Evolutionary conservation across 2,329 filamentous ascomycete genomes (phyloP), one percentile per base, ranked within the genome.

Genomic region (Leptographium galeiforme): DNA sequence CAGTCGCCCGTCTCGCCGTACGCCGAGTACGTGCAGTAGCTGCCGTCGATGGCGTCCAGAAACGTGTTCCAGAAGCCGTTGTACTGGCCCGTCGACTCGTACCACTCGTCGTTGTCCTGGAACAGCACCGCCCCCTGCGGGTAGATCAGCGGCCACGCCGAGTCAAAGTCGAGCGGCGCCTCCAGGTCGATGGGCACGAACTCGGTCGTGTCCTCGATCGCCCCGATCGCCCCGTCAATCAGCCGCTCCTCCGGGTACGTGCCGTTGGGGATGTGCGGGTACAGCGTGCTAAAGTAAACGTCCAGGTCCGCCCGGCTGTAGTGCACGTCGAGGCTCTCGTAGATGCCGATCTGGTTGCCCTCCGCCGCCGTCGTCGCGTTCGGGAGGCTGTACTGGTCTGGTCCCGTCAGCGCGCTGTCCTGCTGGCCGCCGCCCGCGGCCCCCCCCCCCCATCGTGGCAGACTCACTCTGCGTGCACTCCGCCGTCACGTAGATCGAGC

Each of bases 11-110:
- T 73, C 56, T 72, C 68, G 48, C 70, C 70, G 46, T 66, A 75
- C 25, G 71, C 71, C 13, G 62, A 64, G 54, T 70, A 72, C 14
- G 66, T 70, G 65, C 74, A 76, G 61, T 76, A 76, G 47, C 69
- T 72, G 1, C 71, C 71, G 57, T 74, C 72, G 8, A 74, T 64
- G 41, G 72, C 72, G 54, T 74, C 72, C 6, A 73, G 61, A 59
- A 75, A 72, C 34, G 68, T 55, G 50, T 55, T 55, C 46, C 46
- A 55, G 43, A 55, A 53, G 10, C 53, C 53, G 33, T 16, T 33
- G 36, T 38, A 45, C 7, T 39, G 11, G 33, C 36, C 14, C 53
- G 39, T 33, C 50, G 51, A 51, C 51, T 70, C 65, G 50, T 72
- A 70, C 13, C 68, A 53, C 13, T 64, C 59, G 62, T 73, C 72